phyloP scores from a whole-genome alignment of 768 basidiomycete species.

The Termitomyces sp. region DNA sequence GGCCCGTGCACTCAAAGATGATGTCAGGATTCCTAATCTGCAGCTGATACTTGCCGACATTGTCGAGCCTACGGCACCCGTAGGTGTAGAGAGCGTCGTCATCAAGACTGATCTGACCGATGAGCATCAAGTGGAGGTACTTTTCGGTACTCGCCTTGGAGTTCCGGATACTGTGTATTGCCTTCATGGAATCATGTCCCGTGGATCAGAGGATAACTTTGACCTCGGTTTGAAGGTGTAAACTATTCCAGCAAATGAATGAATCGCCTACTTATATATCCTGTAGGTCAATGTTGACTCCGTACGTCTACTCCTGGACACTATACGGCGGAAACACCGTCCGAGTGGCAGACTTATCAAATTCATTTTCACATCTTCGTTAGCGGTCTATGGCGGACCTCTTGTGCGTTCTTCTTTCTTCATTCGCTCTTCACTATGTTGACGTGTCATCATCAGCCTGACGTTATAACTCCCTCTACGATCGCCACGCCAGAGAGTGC shows the following conservation, averaged over 20 bases:
- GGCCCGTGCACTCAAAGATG: conserved; percentile 26
- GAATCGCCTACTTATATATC: not conserved
- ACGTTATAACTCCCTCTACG: conserved; percentile 43
- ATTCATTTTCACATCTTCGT: conserved; percentile 57
- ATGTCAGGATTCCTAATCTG: conserved; percentile 31
- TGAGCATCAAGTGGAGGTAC: conserved; percentile 25
- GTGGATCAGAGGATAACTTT: conserved; percentile 58
- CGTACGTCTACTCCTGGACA: conserved; percentile 40
- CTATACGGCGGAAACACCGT: conserved; percentile 25
- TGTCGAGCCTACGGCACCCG: conserved; percentile 32
- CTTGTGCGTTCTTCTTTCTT: conserved; percentile 24
- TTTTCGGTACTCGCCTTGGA: conserved; percentile 37
- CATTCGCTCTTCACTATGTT: not conserved
- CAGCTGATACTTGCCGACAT: conserved; percentile 52
- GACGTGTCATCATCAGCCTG: conserved; percentile 24
- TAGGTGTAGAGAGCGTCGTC: conserved; percentile 24
- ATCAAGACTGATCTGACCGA: conserved; percentile 41
- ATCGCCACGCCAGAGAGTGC: conserved; percentile 53
- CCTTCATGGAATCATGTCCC: conserved; percentile 60
- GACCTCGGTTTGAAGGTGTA: conserved; percentile 48
- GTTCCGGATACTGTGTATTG: conserved; percentile 44
- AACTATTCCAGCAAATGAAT: not conserved
- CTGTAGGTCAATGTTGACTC: conserved; percentile 54
- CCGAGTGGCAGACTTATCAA: conserved; percentile 29
- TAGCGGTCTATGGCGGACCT: conserved; percentile 60